Base-by-base conservation (phyloP, 208 protist species). In the Crithidia acanthocephali region DNA sequence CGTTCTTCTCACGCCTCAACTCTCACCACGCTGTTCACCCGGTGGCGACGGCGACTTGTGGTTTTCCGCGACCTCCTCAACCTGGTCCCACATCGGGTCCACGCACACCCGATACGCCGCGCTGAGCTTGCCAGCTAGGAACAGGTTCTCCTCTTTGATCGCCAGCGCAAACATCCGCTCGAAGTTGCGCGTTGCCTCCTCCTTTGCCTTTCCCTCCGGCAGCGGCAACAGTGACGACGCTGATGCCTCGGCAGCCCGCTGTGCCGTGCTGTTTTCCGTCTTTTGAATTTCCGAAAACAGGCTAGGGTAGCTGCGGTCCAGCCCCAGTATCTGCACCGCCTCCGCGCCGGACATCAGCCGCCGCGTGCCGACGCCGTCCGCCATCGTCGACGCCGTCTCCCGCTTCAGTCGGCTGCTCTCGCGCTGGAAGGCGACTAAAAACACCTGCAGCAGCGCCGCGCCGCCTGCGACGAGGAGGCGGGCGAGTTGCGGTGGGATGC, bases 121-220 rank as follows among this genome's bases (percentile, higher is more conserved):
- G 52, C 90, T 95, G 44, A 95, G 74, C 74, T 95, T 95, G 9
- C 90, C 90, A 11, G 86, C 81, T 22, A 95, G 68, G 57, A 88
- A 95, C n/a, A 80, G 23, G 59, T 95, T 92, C 4, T 87, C 63
- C 20, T 79, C 65, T 52, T 85, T 69, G 25, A 78, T 69, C 4
- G 86, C 85, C n/a, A 92, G 70, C 28, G 50, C 76, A 44, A 91
- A 87, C 65, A 95, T 80, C 23, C 70, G 69, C 13, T 87, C 75
- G 57, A 95, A 95, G 68, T 89, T 91, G 63, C 72, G 47, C 50
- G 56, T 75, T 11, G 88, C 90, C 61, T 77, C 58, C 51, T 79
- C 72, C 4, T 72, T 55, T 11, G 84, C 80, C 50, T 71, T 48
- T 13, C 83, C 65, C 13, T 80, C n/a, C 22, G 13, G 18, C 20